A percentile compares a stretch with the other conserved stretches of the same genome.
phyloP scores from a whole-genome alignment of 192 early-diverging fungal genomes.

The Umbelopsis ramanniana region DNA sequence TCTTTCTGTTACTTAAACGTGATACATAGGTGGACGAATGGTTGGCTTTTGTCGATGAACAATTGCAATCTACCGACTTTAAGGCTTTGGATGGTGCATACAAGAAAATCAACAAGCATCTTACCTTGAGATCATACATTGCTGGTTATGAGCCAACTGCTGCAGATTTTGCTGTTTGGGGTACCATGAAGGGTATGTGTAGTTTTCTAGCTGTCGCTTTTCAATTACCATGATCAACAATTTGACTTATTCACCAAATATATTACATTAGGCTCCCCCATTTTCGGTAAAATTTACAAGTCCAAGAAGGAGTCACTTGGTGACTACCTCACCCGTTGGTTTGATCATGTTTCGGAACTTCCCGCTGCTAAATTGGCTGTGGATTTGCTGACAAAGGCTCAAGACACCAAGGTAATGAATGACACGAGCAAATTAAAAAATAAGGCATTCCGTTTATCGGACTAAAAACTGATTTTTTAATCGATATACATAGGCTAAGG shows the following conservation, averaged over 20 bases:
- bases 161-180: conserved; percentile 90
- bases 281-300: conserved; percentile 84
- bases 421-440: background rate
- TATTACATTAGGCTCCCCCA: conserved; percentile 56
- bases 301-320: conserved; percentile 68
- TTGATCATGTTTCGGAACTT: conserved; percentile 67
- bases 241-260: no score
- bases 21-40: conserved; percentile 63
- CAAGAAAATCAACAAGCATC: conserved; percentile 76
- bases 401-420: conserved; percentile 40
- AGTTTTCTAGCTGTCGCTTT: no score
- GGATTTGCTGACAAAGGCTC: conserved; percentile 44
- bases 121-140: conserved; percentile 81
- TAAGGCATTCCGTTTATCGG: background rate
- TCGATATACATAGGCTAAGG: conserved; percentile 41
- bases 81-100: conserved; percentile 73
- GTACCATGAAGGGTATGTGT: conserved; percentile 70
- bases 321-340: conserved; percentile 82
- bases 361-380: conserved; percentile 56
- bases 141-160: conserved; percentile 76
- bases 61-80: conserved; percentile 65
- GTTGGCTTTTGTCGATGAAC: conserved; percentile 70
- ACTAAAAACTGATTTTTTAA: conserved; percentile 3
- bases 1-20: background rate
- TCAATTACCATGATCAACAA: background rate